Evolutionary conservation across 2,329 filamentous ascomycete genomes (phyloP).

Genomic region (Xylariaceae sp.): DNA sequence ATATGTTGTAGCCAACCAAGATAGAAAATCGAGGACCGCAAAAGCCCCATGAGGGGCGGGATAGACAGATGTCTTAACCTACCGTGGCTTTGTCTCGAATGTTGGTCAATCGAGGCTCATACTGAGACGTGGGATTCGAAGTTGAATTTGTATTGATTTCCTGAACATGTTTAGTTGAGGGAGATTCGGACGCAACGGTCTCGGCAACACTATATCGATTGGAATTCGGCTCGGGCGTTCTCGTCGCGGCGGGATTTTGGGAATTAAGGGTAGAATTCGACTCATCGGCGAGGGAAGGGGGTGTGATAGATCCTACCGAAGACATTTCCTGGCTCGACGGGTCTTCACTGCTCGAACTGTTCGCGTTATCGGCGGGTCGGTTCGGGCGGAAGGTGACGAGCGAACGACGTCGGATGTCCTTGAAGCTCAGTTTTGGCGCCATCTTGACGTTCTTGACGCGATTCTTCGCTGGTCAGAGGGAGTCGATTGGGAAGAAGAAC

Average conservation of each 20-base stretch:
- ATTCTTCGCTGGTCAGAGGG: not conserved
- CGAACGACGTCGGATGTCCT: constrained; percentile 70
- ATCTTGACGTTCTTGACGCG: constrained; percentile 4
- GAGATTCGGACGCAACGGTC: constrained; percentile 56
- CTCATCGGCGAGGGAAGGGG: constrained; percentile 64
- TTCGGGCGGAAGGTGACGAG: constrained; percentile 66
- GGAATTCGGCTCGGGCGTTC: constrained; percentile 33
- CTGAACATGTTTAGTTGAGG: constrained; percentile 38
- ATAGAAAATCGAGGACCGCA: not conserved
- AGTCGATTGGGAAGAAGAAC: not conserved
- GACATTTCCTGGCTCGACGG: constrained; percentile 53
- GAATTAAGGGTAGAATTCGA: constrained; percentile 62
- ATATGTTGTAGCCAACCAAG: not conserved
- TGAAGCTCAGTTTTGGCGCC: constrained; percentile 40
- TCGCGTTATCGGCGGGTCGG: constrained; percentile 56
- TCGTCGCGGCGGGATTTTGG: constrained; percentile 46
- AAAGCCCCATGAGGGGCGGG: constrained; percentile 1
- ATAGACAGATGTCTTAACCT: constrained; percentile 35
- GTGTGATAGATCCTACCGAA: constrained; percentile 66
- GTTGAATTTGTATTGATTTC: constrained; percentile 39
- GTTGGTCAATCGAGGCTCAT: constrained; percentile 74
- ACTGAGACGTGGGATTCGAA: constrained; percentile 52
- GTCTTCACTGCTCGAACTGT: constrained; percentile 56
- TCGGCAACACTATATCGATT: constrained; percentile 61
- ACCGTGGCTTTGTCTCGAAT: constrained; percentile 82